A percentile compares a stretch with the other conserved stretches of the same genome.
Conservation (phyloP, 1,139 yeast genomes). For the Spathaspora jeffriesii region DNA sequence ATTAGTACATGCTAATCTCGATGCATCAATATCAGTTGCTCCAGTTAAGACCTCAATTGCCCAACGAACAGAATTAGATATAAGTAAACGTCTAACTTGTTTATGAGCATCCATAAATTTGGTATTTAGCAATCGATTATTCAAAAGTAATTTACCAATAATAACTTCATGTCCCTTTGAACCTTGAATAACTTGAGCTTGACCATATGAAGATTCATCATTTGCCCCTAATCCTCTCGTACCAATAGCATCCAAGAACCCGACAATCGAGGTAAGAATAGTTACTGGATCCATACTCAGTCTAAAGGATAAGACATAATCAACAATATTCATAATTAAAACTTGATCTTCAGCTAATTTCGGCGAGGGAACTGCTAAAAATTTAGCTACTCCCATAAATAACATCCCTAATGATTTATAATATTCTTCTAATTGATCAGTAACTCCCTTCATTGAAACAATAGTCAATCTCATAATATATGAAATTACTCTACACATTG, state of each 20-base stretch:
- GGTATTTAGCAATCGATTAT: conserved; percentile 57
- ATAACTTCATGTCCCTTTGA: conserved; percentile 55
- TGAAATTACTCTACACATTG: conserved; percentile 60
- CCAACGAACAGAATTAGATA: conserved; percentile 61
- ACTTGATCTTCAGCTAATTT: conserved; percentile 60
- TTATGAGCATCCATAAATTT: conserved; percentile 32
- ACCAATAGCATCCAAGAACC: conserved; percentile 53
- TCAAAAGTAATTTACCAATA: conserved; percentile 57
- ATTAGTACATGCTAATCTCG: conserved; percentile 63
- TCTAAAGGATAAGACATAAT: conserved; percentile 49
- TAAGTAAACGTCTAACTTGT: conserved; percentile 43
- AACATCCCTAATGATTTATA: conserved; percentile 27
- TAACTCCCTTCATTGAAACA: conserved; percentile 22
- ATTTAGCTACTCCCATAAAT: conserved; percentile 44
- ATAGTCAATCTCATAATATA: conserved; percentile 47
- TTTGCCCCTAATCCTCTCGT: conserved; percentile 52
- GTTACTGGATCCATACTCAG: conserved; percentile 37
- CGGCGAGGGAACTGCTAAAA: conserved; percentile 48
- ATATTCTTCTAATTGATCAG: conserved; percentile 30
- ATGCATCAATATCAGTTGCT: conserved; percentile 55
- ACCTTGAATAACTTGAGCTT: conserved; percentile 28
- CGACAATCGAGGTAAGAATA: conserved; percentile 37
- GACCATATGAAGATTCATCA: conserved; percentile 28
- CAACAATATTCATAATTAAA: conserved; percentile 56
- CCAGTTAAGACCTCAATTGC: conserved; percentile 58